Evolutionary conservation across 2,329 filamentous ascomycete species (phyloP).

Genomic region (Calonectria pauciramosa): DNA sequence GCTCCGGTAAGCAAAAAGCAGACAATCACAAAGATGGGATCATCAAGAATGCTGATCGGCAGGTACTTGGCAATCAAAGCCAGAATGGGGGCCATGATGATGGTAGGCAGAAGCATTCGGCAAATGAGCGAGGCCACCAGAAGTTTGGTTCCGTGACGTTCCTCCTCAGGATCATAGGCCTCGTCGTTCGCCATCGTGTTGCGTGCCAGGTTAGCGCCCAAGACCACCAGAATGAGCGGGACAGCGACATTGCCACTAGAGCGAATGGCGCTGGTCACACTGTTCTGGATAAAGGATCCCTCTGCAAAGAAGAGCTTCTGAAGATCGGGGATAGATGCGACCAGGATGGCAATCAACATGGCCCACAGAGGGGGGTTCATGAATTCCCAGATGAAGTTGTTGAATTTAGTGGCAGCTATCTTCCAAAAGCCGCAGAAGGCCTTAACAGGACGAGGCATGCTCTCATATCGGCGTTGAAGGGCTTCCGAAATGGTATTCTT

Average conservation of each 20-base stretch:
- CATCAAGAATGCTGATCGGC: conserved; percentile 93
- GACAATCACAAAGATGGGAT: conserved; percentile 98
- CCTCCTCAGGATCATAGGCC: conserved; percentile 78
- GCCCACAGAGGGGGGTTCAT: conserved; percentile 99
- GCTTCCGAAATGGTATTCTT: conserved; percentile 41
- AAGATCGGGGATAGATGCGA: conserved; percentile 87
- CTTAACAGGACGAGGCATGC: conserved; percentile 60
- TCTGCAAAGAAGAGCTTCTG: conserved; percentile 90
- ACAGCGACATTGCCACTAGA: conserved; percentile 94
- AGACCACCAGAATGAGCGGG: conserved; percentile 92
- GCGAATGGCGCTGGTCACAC: conserved; percentile 86
- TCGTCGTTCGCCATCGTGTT: conserved; percentile 84
- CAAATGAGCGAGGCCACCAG: conserved; percentile 88
- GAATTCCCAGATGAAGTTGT: conserved; percentile 84
- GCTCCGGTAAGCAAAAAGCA: conserved; percentile 97
- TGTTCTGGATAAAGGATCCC: conserved; percentile 92
- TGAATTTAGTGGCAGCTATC: conserved; percentile 59
- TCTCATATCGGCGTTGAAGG: conserved; percentile 47
- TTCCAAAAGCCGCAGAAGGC: conserved; percentile 47
- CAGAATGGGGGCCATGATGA: conserved; percentile 92
- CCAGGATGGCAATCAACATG: conserved; percentile 91
- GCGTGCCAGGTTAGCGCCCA: conserved; percentile 93
- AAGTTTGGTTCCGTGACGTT: conserved; percentile 77
- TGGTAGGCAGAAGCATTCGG: conserved; percentile 91
- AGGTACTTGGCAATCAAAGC: conserved; percentile 91